Evolutionary conservation across 345 rosid genomes (phyloP), one percentile per base, ranked within the genome.

Genomic region (Carallia brachiata): DNA sequence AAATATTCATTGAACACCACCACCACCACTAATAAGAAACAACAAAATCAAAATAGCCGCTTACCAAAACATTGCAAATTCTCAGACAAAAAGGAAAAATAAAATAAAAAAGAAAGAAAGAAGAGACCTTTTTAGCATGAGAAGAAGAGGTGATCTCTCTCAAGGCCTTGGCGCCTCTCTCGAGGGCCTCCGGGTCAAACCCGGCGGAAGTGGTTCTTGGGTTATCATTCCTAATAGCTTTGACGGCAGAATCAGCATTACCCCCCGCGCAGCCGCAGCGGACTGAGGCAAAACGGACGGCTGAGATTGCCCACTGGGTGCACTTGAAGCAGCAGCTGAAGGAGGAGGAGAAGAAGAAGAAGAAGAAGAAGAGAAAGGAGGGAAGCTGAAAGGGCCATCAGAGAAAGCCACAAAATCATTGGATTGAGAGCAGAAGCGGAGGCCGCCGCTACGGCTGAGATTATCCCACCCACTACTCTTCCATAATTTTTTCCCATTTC

Each of bases 161-260:
- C 81, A 92, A 72, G 44, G 92, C 88, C 76, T 85, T 76, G 7
- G 90, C 99, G 5, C 97, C 97, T 31, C 90, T 88, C 83, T 92
- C 97, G 59, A 95, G 82, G 15, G 99, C 89, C 85, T 87, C 90
- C 0, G 97, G 99, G 73, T 95, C 96, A 64, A 95, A 92, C 8
- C 99, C 99, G 36, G 93, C 87, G 0, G 97, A 88, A 0, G 82
- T 76, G 4, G 99, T 95, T 79, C 96, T 81, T 10, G 99, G 97
- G 62, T 89, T 77, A 65, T 86, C 78, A 66, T 90, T 95, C 56
- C 97, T 82, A 61, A 62, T n/a, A 52, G 76, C 81, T 77, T 75
- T 88, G 48, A 84, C 73, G 65, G 75, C 52, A 31, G 88, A 39
- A 52, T 78, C 87, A 53, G 73, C 78, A 37, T 55, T 78, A n/a